Conservation (phyloP, 805 yeast species). For the Pichia insulana region DNA sequence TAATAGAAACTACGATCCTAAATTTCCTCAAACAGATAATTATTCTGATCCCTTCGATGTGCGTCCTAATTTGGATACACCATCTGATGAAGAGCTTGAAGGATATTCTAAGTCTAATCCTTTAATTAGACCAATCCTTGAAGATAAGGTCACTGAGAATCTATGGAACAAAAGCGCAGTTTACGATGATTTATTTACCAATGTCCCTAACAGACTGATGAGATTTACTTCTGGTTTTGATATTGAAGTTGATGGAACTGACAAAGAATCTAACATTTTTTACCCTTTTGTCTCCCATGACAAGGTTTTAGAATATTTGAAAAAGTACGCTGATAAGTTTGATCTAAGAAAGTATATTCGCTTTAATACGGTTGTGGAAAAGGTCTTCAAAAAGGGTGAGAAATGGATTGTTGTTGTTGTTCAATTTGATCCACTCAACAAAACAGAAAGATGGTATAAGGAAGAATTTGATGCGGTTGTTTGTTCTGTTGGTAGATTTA, state of each 20-base stretch:
- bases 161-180: conserved; percentile 17
- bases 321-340: conserved; percentile 20
- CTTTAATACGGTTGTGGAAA: conserved; percentile 29
- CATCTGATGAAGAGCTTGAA: conserved; percentile 2
- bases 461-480: conserved; percentile 36
- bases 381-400: conserved; percentile 10
- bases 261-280: conserved; percentile 10
- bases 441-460: conserved; percentile 30
- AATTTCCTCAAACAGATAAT: conserved; percentile 13
- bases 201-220: conserved; percentile 32
- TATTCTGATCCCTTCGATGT: conserved; percentile 11
- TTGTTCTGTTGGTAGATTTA: conserved; percentile 32
- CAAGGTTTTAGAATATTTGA: conserved; percentile 15
- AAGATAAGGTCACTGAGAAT: neutral
- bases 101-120: neutral
- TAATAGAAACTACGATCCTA: conserved; percentile 14
- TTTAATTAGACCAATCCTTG: neutral
- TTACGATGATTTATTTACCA: conserved; percentile 17
- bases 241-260: conserved; percentile 1
- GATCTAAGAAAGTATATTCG: conserved; percentile 26
- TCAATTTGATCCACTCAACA: conserved; percentile 6
- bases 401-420: conserved; percentile 30
- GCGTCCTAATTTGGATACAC: conserved; percentile 8
- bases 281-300: conserved; percentile 16
- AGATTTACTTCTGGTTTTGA: conserved; percentile 31